Conservation (phyloP, 306 rosid genomes). For the Ormosia semicastrata region DNA sequence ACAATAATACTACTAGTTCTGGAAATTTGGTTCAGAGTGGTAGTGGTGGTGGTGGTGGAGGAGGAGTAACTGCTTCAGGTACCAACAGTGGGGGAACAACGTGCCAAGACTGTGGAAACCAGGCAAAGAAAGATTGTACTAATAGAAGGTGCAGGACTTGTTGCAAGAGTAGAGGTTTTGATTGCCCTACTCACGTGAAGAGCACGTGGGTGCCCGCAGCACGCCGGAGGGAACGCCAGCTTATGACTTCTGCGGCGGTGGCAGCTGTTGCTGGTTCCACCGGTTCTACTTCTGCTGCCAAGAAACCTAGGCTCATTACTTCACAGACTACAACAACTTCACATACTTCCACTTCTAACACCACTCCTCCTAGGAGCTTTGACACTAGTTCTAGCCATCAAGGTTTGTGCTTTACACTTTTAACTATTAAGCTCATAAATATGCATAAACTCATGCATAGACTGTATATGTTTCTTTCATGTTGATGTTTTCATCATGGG, state of each 20-base stretch:
- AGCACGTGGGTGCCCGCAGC: slow-evolving; percentile 97
- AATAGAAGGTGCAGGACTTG: slow-evolving; percentile 89
- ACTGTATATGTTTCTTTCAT: background rate
- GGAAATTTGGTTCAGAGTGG: slow-evolving; percentile 35
- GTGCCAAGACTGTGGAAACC: slow-evolving; percentile 95
- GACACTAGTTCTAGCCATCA: slow-evolving; percentile 93
- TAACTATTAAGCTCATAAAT: background rate
- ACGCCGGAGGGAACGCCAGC: slow-evolving; percentile 85
- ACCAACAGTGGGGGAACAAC: slow-evolving; percentile 44
- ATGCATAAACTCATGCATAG: background rate
- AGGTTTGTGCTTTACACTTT: slow-evolving; percentile 40
- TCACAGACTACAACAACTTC: slow-evolving; percentile 81
- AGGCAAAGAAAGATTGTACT: slow-evolving; percentile 88
- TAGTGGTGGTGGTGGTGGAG: background rate
- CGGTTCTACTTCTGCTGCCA: slow-evolving; percentile 69
- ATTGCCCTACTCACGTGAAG: slow-evolving; percentile 87
- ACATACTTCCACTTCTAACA: slow-evolving; percentile 87
- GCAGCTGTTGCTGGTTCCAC: slow-evolving; percentile 52
- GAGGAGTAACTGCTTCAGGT: slow-evolving; percentile 33
- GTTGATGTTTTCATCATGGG: background rate
- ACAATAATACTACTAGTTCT: slow-evolving; percentile 32
- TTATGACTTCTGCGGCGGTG: slow-evolving; percentile 6
- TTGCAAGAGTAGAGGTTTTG: slow-evolving; percentile 88
- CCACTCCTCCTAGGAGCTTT: slow-evolving; percentile 93
- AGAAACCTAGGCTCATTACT: slow-evolving; percentile 74